Base-by-base conservation (phyloP, 495 filamentous ascomycete species). In the Xanthoparmelia taractica region DNA sequence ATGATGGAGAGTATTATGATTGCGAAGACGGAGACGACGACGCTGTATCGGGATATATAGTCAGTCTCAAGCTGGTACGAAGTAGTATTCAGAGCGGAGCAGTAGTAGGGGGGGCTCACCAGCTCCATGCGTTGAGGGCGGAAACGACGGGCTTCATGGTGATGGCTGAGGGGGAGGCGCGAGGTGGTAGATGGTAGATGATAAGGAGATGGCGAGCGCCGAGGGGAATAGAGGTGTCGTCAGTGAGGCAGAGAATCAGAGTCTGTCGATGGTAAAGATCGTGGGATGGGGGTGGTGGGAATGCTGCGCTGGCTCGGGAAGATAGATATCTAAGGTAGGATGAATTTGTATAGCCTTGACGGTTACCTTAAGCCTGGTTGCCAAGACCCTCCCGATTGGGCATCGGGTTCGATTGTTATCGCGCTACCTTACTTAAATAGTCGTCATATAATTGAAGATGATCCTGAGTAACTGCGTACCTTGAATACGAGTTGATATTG, bases 141-240 rank as follows among this genome's bases (percentile, higher is more conserved):
- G 89, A 87, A 57, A 96, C 88, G 71, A 96, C 78, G 60, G 92
- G 92, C 85, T 96, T 96, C 90, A 96, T 96, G 68, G 68, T 87
- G 81, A 74, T 65, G 67, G 34, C 34, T 68, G 59, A 20, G 36
- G 37, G 31, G 25, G 40, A 45, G 43, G 55, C 31, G 20, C 31
- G 31, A 33, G 12, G 55, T 29, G 25, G 20, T 29, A 11, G 55
- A 34, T 45, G n/a, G n/a, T n/a, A n/a, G n/a, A n/a, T 5, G 34
- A 36, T 36, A 38, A 48, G 55, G 54, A 7, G 64, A 45, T 29
- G 52, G 56, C 43, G 54, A 50, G 59, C 40, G 48, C 38, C 38
- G 36, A 45, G 43, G 27, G 31, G 37, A 4, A 23, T n/a, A 7
- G 27, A n/a, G 37, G 41, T 45, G 37, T 41, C 17, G 20, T 31